These are phyloP conservation scores for Globisporangium paroecandrum DNA, from an alignment of 352 stramenopile species.

Conservation along the genomic window DNA sequence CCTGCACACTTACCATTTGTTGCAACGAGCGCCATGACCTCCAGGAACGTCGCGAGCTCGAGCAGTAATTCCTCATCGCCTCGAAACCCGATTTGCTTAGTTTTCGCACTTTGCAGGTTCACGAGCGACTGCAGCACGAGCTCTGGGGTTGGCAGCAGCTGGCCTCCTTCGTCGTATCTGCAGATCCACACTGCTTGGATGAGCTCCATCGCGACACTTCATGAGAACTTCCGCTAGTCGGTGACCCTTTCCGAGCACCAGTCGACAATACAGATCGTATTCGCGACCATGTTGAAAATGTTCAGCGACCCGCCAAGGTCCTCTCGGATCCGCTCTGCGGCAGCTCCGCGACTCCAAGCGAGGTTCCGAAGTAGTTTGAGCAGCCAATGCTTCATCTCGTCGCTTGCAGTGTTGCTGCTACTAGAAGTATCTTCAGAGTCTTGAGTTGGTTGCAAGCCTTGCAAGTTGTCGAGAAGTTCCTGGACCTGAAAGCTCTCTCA, in stretches of 20 bases:
- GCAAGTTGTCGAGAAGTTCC: conserved; percentile 8
- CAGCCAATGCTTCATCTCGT: conserved; percentile 24
- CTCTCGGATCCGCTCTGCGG: conserved; percentile 6
- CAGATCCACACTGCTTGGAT: conserved; percentile 28
- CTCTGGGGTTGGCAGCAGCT: conserved; percentile 17
- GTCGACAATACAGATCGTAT: neutral
- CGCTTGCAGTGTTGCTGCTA: neutral
- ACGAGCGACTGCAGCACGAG: conserved; percentile 23
- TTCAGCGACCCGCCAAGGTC: neutral
- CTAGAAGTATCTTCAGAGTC: neutral
- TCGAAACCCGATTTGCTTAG: neutral
- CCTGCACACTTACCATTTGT: conserved; percentile 17
- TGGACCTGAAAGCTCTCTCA: neutral
- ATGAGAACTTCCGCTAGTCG: conserved; percentile 1
- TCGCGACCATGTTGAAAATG: neutral
- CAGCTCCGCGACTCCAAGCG: conserved; percentile 12
- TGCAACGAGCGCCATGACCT: conserved; percentile 20
- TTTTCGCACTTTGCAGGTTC: conserved; percentile 15
- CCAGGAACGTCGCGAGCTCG: conserved; percentile 18
- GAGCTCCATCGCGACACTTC: conserved; percentile 26
- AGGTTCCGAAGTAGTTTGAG: conserved; percentile 38
- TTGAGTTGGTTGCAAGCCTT: neutral
- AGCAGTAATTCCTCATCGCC: neutral
- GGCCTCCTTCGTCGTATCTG: conserved; percentile 32
- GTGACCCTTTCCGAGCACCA: neutral